Percentiles rank a stretch among this genome's conserved stretches.
These are phyloP conservation scores for Vitis labrusca DNA, from an alignment of 164 flowering plant species.

Conservation along the genomic window DNA sequence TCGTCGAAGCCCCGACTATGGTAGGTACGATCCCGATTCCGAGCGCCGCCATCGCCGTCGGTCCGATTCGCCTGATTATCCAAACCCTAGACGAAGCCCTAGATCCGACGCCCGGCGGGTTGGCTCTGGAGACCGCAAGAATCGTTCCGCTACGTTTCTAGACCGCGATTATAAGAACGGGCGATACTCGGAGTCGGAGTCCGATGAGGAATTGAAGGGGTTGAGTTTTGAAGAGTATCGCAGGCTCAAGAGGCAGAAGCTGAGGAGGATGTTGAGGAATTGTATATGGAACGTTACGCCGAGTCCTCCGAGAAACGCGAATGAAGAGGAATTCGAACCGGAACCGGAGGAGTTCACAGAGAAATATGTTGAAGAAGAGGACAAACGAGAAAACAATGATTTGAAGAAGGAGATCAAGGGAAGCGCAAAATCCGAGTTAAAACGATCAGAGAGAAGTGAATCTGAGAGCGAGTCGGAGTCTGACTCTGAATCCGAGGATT, in stretches of 20 bases:
- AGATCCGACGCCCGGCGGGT: neutral
- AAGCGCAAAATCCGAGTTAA: slow-evolving; percentile 13
- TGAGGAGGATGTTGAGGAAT: slow-evolving; percentile 58
- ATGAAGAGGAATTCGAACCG: slow-evolving; percentile 38
- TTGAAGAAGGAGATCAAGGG: slow-evolving; percentile 2
- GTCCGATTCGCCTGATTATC: too few species aligned
- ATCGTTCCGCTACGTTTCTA: slow-evolving; percentile 24
- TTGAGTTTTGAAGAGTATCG: slow-evolving; percentile 69
- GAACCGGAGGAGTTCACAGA: slow-evolving; percentile 35
- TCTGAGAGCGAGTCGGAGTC: slow-evolving; percentile 27
- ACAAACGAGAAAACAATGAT: slow-evolving; percentile 13
- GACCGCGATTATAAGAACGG: slow-evolving; percentile 45
- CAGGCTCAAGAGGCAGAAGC: slow-evolving; percentile 77
- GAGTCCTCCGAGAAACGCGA: slow-evolving; percentile 67
- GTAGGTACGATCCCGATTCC: neutral
- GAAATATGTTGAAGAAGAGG: slow-evolving; percentile 12
- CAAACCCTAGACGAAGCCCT: too few species aligned
- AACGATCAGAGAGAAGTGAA: slow-evolving; percentile 24
- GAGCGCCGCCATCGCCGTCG: neutral
- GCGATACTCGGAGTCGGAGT: slow-evolving; percentile 42
- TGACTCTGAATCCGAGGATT: slow-evolving; percentile 41
- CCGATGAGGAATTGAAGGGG: slow-evolving; percentile 90
- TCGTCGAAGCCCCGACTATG: neutral
- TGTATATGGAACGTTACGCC: slow-evolving; percentile 83
- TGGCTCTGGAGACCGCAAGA: slow-evolving; percentile 6